A percentile compares a stretch with the other conserved stretches of the same genome.
Conservation (phyloP, 2,329 filamentous ascomycete genomes). For the Botryotinia convoluta region DNA sequence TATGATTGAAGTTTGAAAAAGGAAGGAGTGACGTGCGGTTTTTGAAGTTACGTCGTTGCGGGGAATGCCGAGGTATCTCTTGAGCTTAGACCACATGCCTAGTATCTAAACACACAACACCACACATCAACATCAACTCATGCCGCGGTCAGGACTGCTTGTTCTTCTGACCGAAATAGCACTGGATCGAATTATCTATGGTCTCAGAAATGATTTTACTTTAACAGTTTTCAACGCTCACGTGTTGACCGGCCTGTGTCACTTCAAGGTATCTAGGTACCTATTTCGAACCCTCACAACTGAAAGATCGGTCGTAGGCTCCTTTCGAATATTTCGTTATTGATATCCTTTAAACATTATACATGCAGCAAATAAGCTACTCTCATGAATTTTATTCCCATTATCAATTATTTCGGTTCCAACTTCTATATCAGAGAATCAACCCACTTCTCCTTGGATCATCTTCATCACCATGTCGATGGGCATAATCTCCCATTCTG, state of each 20-base stretch:
- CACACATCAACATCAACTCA: not conserved
- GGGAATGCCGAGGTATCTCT: conserved; percentile 6
- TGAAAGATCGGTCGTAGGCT: no score
- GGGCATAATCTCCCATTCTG: not conserved
- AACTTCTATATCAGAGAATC: not conserved
- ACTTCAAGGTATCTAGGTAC: not conserved
- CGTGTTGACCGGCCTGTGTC: not conserved
- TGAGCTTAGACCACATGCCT: not conserved
- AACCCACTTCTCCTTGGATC: not conserved
- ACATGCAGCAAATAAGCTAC: not conserved
- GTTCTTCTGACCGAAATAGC: not conserved
- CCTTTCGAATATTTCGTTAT: not conserved
- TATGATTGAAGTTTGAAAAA: conserved; percentile 3
- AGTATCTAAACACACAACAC: not conserved
- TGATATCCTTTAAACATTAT: not conserved
- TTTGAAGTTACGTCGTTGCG: not conserved
- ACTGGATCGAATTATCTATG: not conserved
- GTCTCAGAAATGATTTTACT: not conserved
- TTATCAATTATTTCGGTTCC: not conserved
- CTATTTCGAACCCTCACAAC: not conserved
- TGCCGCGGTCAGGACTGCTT: not conserved
- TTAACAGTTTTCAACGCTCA: not conserved
- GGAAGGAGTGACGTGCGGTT: conserved; percentile 4
- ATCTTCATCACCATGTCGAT: not conserved
- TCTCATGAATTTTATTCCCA: not conserved